Conservation (phyloP, 108 stramenopile genomes). For the Skeletonema grethae region DNA sequence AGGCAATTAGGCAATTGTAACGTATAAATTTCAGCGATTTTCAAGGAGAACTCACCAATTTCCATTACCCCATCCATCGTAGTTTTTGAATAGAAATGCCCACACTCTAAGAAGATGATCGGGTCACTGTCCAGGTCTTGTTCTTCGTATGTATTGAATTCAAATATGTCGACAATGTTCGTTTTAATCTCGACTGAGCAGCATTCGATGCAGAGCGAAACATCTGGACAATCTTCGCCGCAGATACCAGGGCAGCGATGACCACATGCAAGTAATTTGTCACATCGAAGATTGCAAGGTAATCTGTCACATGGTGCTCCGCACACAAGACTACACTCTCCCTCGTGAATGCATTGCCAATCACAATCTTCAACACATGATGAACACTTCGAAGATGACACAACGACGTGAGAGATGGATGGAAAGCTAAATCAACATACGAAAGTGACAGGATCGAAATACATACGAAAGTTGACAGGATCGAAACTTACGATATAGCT, state of each 20-base stretch:
- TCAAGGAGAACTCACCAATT: background rate
- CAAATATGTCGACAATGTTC: constrained; percentile 37
- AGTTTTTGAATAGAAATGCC: constrained; percentile 40
- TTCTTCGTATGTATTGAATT: constrained; percentile 34
- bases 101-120: constrained; percentile 45
- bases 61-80: constrained; percentile 47
- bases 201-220: constrained; percentile 40
- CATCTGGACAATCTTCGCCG: constrained; percentile 51
- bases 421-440: no score
- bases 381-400: constrained; percentile 39
- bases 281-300: constrained; percentile 53
- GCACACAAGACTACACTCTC: constrained; percentile 50
- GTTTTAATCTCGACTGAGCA: constrained; percentile 14
- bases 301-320: constrained; percentile 51
- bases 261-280: constrained; percentile 47
- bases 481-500: constrained; percentile 13
- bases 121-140: constrained; percentile 47
- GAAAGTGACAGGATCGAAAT: no score
- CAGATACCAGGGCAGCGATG: constrained; percentile 57
- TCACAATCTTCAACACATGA: constrained; percentile 54
- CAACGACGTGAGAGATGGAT: background rate
- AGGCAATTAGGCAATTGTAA: no score
- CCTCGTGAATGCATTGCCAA: constrained; percentile 55
- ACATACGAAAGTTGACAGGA: no score
- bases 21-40: no score